Conservation (phyloP, 768 basidiomycete genomes). For the Lactarius sp. region DNA sequence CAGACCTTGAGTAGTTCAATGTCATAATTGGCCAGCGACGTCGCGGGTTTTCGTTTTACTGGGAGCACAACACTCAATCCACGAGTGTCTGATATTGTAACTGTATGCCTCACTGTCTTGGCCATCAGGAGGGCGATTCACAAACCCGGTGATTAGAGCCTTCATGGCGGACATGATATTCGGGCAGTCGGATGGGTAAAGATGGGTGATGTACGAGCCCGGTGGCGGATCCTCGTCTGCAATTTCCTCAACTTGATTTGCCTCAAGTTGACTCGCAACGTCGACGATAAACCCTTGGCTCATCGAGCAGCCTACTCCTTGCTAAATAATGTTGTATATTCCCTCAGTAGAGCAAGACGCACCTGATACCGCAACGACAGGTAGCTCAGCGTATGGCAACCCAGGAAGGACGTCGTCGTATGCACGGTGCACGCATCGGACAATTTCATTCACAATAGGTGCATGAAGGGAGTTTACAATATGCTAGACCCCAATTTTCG, state of each 20-base stretch:
- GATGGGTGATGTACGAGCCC: slow-evolving; percentile 14
- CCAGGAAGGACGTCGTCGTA: slow-evolving; percentile 25
- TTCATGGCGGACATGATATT: slow-evolving; percentile 27
- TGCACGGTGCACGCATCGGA: slow-evolving; percentile 21
- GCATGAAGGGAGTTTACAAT: slow-evolving; percentile 18
- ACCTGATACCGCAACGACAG: slow-evolving; percentile 24
- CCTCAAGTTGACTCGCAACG: slow-evolving; percentile 15
- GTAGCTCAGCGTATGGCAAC: slow-evolving; percentile 25
- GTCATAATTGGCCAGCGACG: slow-evolving; percentile 57
- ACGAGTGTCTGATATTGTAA: neutral
- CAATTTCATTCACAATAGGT: slow-evolving; percentile 19
- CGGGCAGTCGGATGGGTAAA: slow-evolving; percentile 23
- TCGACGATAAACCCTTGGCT: slow-evolving; percentile 18
- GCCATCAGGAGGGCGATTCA: slow-evolving; percentile 20
- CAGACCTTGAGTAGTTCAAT: slow-evolving; percentile 55
- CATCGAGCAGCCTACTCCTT: slow-evolving; percentile 14
- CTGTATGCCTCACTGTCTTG: slow-evolving; percentile 20
- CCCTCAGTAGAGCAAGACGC: neutral
- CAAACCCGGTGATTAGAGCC: slow-evolving; percentile 23
- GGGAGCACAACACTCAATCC: slow-evolving; percentile 27
- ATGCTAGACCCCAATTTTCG: slow-evolving; percentile 10
- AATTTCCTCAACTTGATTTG: neutral
- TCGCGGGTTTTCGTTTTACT: slow-evolving; percentile 43
- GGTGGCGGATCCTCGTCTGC: slow-evolving; percentile 11
- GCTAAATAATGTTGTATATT: neutral